Conservation (phyloP, 176 grass and related monocot species). For the Oryza meyeriana region DNA sequence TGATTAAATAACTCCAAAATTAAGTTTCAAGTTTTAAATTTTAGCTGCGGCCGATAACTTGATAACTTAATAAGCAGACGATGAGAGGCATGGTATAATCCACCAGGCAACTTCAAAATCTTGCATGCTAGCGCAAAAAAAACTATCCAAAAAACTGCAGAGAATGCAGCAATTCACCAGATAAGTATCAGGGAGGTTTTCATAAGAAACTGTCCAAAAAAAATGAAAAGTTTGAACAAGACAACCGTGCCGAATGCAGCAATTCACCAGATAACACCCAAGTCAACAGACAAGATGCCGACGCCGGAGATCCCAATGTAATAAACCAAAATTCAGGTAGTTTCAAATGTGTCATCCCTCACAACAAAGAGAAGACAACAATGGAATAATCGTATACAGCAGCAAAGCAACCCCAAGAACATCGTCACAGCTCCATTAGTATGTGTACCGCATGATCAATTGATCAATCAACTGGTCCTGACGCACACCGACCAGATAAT, state of each 20-base stretch:
- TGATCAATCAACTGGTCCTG: not conserved
- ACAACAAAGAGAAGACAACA: not conserved
- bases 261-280: not conserved
- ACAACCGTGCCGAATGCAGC: not conserved
- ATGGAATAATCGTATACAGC: not conserved
- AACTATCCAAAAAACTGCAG: too few species aligned
- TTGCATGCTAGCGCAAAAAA: too few species aligned
- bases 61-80: too few species aligned
- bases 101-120: too few species aligned
- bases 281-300: not conserved
- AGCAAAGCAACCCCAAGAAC: not conserved
- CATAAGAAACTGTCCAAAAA: too few species aligned
- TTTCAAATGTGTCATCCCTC: not conserved
- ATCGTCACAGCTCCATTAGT: not conserved
- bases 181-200: too few species aligned
- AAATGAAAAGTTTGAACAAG: too few species aligned
- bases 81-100: too few species aligned
- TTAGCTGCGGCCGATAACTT: too few species aligned
- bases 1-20: too few species aligned
- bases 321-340: not conserved
- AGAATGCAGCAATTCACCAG: too few species aligned
- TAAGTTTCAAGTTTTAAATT: too few species aligned
- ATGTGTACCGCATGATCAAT: not conserved
- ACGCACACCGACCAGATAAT: slow-evolving; percentile 7
- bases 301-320: not conserved